These are phyloP conservation scores for Skeletonema menzelii DNA, from an alignment of 108 stramenopile genomes.

Conservation along the genomic window DNA sequence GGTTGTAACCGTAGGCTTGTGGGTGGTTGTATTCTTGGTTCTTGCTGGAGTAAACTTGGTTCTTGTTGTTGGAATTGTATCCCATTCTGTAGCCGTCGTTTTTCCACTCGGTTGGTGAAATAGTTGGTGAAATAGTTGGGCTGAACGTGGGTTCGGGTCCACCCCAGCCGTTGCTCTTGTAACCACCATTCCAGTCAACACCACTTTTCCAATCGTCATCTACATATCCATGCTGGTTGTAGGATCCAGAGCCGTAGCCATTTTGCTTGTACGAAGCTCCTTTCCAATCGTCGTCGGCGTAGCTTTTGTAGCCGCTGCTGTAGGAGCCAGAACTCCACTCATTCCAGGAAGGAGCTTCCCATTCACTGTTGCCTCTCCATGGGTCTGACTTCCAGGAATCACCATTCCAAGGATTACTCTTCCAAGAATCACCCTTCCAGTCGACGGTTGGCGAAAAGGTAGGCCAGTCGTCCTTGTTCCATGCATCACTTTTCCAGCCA, in stretches of 20 bases:
- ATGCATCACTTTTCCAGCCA: background rate
- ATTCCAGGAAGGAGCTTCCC: too few relatives aligned
- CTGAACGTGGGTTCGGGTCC: background rate
- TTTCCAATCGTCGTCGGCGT: background rate
- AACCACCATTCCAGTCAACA: background rate
- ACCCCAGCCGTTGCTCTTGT: background rate
- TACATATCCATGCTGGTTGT: background rate
- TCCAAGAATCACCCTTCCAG: background rate
- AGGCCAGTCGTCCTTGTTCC: background rate
- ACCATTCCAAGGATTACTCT: background rate
- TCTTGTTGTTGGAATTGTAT: background rate
- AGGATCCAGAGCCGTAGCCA: too few relatives aligned
- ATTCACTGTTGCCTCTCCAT: background rate
- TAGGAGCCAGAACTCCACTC: too few relatives aligned
- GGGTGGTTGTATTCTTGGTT: background rate
- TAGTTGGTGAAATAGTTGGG: background rate
- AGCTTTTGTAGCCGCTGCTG: background rate
- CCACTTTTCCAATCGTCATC: background rate
- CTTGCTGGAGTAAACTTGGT: background rate
- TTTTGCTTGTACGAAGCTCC: too few relatives aligned
- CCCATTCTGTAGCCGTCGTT: background rate
- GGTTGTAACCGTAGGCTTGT: background rate
- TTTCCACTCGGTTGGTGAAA: background rate
- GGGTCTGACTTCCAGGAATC: background rate
- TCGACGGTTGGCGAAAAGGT: background rate